Base-by-base conservation (phyloP, 116 monocot species). In the Papilionanthe hybrid region DNA sequence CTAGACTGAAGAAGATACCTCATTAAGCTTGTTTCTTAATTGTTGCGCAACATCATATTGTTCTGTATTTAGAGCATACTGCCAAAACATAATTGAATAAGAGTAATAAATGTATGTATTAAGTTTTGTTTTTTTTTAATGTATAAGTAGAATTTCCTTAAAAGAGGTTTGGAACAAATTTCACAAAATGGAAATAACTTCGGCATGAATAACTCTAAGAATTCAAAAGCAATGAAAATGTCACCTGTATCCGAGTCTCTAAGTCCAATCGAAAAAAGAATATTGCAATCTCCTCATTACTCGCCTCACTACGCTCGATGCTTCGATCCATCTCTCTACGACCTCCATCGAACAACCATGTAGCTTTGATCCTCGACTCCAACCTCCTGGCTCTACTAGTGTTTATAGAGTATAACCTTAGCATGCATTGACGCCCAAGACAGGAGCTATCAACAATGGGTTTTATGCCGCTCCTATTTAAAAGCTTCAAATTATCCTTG, bases 191-290 rank as follows among this genome's bases (percentile, higher is more conserved):
- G 15, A 53, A 53, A 53, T 4, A 53, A 53, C 53, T 17, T 18
- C 2, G 15, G 4, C 53, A 53, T 17, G 53, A 53, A 53, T 53
- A 53, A 15, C 17, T 4, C 17, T 53, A 53, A 53, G 53, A 53
- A 18, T 17, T 53, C 15, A 17, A 17, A 53, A 53, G 71, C 55
- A 57, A 60, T 13, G 27, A 25, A 43, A 75, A 44, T 17, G 23
- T 55, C 30, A 92, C 95, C 88, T 97, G 97, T 55, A 97, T 89
- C 44, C 97, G 83, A 49, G 94, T 94, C 65, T 88, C 86, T 44
- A 97, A 76, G 77, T 97, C 97, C 87, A 94, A 83, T 80, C 92
- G 94, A 49, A 94, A 94, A 69, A 92, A 94, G 87, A 97, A 92
- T 4, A 97, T 81, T 58, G 94, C 63, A 53, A 94, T 91, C 79